Percentiles rank a stretch among this genome's conserved stretches.
phyloP scores from a whole-genome alignment of 257 asterid genomes.

The Salvia miltiorrhiza region DNA sequence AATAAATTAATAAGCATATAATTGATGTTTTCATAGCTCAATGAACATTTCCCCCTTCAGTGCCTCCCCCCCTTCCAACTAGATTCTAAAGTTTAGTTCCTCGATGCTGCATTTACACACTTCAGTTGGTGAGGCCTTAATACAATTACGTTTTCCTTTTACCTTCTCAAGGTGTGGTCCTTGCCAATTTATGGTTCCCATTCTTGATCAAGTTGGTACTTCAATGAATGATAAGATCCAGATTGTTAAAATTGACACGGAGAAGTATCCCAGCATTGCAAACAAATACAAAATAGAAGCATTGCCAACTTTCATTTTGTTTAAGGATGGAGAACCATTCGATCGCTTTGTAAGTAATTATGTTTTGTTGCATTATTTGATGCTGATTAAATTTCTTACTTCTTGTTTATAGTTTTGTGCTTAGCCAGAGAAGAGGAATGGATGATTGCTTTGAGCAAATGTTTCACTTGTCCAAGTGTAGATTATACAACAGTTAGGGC shows the following conservation, averaged over 20 bases:
- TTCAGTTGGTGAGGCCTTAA: not conserved
- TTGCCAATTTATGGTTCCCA: conserved; percentile 91
- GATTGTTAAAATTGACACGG: conserved; percentile 89
- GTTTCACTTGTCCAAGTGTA: not conserved
- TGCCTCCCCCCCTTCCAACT: not conserved
- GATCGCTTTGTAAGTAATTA: conserved; percentile 83
- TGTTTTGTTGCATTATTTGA: conserved; percentile 7
- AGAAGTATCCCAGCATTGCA: conserved; percentile 82
- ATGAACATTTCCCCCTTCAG: not conserved
- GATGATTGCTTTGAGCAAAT: not conserved
- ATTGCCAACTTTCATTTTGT: conserved; percentile 85
- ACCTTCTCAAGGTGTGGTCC: conserved; percentile 88
- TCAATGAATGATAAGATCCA: conserved; percentile 67
- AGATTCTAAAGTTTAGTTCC: not conserved
- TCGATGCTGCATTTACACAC: not conserved
- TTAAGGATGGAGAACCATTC: conserved; percentile 78
- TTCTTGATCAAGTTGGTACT: conserved; percentile 70
- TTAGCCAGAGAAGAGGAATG: not conserved
- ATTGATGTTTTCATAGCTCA: not conserved
- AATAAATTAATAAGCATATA: not conserved
- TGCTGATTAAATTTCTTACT: not conserved
- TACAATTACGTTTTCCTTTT: not conserved
- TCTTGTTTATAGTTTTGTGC: not conserved
- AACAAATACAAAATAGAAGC: conserved; percentile 78
- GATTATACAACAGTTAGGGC: not conserved